phyloP scores from a whole-genome alignment of 176 grass and related monocot species.

The Musa acuminata region DNA sequence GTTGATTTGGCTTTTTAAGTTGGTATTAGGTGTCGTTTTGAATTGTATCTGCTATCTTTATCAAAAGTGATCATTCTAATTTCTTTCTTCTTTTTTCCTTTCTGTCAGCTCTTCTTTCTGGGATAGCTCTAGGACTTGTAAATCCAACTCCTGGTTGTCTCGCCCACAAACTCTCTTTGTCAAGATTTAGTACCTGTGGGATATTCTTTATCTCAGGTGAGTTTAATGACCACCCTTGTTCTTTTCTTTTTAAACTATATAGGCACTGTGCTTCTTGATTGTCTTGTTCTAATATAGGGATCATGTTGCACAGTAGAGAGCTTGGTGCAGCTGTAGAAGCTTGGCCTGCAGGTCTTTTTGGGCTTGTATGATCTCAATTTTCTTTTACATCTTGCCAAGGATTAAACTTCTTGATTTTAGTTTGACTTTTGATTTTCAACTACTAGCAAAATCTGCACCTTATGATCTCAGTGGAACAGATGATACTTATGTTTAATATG shows the following conservation, averaged over 20 bases:
- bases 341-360: constrained; percentile 86
- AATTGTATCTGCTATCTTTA: background rate
- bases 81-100: constrained; percentile 22
- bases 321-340: constrained; percentile 70
- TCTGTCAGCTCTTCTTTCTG: constrained; percentile 52
- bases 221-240: constrained; percentile 5
- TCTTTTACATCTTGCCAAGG: constrained; percentile 1
- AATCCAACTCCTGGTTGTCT: constrained; percentile 74
- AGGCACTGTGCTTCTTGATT: constrained; percentile 11
- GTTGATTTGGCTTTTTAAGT: background rate
- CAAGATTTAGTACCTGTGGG: constrained; percentile 74
- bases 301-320: constrained; percentile 64
- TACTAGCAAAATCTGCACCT: background rate
- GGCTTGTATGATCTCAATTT: constrained; percentile 57
- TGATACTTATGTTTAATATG: background rate
- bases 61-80: background rate
- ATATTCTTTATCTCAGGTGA: constrained; percentile 87
- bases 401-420: background rate
- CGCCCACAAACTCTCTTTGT: constrained; percentile 65
- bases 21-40: background rate
- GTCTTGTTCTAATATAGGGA: constrained; percentile 31
- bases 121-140: constrained; percentile 47
- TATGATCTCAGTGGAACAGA: background rate
- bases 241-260: background rate
- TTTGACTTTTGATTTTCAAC: background rate